Evolutionary conservation across 2,329 filamentous ascomycete genomes (phyloP), one percentile per base, ranked within the genome.

Genomic region (Botrytis sinoallii): DNA sequence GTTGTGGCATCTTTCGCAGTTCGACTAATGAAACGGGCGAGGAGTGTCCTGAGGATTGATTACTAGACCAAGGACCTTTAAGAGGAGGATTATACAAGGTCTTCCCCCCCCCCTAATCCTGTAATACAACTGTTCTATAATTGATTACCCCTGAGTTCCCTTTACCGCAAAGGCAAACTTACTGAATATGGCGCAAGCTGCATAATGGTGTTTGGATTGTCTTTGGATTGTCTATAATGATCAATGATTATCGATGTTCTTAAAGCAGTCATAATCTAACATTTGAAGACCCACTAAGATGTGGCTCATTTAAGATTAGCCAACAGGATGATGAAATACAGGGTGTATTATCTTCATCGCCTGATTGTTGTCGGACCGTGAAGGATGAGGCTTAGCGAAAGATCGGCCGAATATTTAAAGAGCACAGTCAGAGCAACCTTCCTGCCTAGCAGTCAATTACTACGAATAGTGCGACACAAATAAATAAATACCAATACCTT

Each of bases 351-450:
- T n/a, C 25, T n/a, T n/a, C 48, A 25, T n/a, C 2, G 25, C 10
- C 44, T 48, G 48, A 38, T n/a, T 42, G 38, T 63, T 42, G 60
- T 42, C 7, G 16, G 38, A 9, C 38, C 16, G n/a, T 44, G 38
- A 25, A 66, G 44, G 64, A 66, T 66, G 32, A 52, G 44, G 64
- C 44, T 66, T 66, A 18, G 44, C 32, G 64, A 66, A 66, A 32
- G 44, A 66, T 38, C 32, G 44, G 35, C 44, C 1, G 32, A 32
- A 35, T 7, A 32, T 32, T 32, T 18, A 38, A n/a, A 48, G 8
- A 64, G 29, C 14, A 48, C 44, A 7, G 29, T 6, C 18, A 52
- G 16, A 65, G 29, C 32, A 20, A 25, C 12, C 25, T 4, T 52
- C 12, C 25, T 6, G 12, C 35, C 32, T 25, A 18, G 5, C 10